Evolutionary conservation across 2,329 filamentous ascomycete genomes (phyloP).

Genomic region (Allantophomopsis lycopodina): DNA sequence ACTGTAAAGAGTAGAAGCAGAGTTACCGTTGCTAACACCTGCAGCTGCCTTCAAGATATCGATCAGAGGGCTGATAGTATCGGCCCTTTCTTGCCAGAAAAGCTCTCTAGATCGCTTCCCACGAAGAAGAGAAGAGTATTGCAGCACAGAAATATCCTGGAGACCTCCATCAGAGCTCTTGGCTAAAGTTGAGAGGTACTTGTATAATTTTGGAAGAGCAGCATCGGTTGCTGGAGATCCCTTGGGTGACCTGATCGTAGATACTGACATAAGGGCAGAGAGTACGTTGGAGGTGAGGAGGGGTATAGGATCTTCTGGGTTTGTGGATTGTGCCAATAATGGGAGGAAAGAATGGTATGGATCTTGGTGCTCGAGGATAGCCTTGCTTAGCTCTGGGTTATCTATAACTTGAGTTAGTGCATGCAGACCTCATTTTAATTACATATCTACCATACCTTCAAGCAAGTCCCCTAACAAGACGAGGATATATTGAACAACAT

Average conservation of each 20-base stretch:
- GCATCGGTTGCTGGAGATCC: slow-evolving; percentile 52
- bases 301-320: slow-evolving; percentile 65
- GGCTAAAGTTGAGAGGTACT: slow-evolving; percentile 71
- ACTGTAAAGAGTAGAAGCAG: slow-evolving; percentile 47
- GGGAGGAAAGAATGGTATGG: slow-evolving; percentile 77
- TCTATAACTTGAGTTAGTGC: slow-evolving; percentile 32
- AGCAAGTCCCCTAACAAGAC: slow-evolving; percentile 81
- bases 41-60: slow-evolving; percentile 72
- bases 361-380: slow-evolving; percentile 60
- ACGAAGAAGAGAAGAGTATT: slow-evolving; percentile 75
- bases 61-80: slow-evolving; percentile 72
- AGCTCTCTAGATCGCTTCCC: slow-evolving; percentile 60
- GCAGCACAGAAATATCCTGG: slow-evolving; percentile 89
- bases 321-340: slow-evolving; percentile 67
- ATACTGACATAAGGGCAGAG: slow-evolving; percentile 59
- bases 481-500: slow-evolving; percentile 90
- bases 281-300: slow-evolving; percentile 83
- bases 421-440: slow-evolving; percentile 2
- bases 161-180: slow-evolving; percentile 79
- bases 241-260: slow-evolving; percentile 46
- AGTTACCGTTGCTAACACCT: slow-evolving; percentile 51
- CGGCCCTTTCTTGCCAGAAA: slow-evolving; percentile 83
- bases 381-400: slow-evolving; percentile 64
- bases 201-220: slow-evolving; percentile 70
- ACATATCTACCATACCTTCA: slow-evolving; percentile 44